Percentiles rank a stretch among this genome's conserved stretches.
Conservation (phyloP, 225 moss, liverwort and hornwort species). For the Straminergon stramineum region DNA sequence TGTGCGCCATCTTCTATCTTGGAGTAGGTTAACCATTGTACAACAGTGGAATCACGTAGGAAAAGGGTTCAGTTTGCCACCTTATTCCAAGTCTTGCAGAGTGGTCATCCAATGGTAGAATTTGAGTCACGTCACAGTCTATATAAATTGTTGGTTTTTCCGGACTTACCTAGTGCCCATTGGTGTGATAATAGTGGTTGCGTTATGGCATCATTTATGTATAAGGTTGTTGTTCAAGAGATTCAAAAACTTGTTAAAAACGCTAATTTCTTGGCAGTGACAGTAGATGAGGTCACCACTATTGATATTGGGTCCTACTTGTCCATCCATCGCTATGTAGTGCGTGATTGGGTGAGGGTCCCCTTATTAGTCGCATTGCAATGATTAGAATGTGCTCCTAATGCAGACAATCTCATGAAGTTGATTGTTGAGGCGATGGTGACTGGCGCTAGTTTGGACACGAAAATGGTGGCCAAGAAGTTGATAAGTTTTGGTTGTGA, state of each 20-base stretch:
- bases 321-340: background rate
- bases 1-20: fast-evolving
- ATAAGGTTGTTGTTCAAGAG: too few species aligned
- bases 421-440: background rate
- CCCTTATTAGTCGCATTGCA: background rate
- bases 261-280: background rate
- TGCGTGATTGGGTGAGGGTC: background rate
- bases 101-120: too few species aligned
- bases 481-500: background rate
- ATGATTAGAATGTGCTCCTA: background rate
- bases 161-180: too few species aligned
- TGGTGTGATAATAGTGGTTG: too few species aligned
- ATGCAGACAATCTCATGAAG: background rate
- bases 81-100: too few species aligned
- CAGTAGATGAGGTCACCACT: background rate
- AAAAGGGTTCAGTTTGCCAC: too few species aligned
- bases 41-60: too few species aligned
- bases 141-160: too few species aligned
- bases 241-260: background rate
- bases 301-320: background rate
- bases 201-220: too few species aligned
- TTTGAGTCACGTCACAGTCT: too few species aligned
- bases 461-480: background rate
- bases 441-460: background rate
- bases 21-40: background rate